phyloP scores from a whole-genome alignment of 495 filamentous ascomycete genomes.

The Penicillium cataractarum region DNA sequence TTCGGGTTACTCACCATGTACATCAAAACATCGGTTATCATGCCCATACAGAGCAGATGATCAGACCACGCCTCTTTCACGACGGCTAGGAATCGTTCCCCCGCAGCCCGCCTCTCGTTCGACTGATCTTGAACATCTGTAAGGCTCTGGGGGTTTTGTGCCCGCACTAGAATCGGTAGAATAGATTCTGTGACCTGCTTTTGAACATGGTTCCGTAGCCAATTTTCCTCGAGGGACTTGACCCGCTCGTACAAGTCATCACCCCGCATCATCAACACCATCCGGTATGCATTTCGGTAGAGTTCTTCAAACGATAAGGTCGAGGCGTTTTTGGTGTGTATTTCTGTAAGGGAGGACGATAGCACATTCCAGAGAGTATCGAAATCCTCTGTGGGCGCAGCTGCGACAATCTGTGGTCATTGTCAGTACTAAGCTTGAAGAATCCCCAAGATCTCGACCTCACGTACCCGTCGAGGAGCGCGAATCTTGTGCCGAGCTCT shows the following conservation, averaged over 20 bases:
- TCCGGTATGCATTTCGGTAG: constrained; percentile 93
- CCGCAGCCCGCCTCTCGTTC: constrained; percentile 73
- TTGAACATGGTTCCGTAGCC: constrained; percentile 72
- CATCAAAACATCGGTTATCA: constrained; percentile 97
- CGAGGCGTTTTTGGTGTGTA: constrained; percentile 91
- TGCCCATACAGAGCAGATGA: constrained; percentile 91
- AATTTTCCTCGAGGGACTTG: constrained; percentile 75
- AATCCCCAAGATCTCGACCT: not conserved
- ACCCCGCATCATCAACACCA: constrained; percentile 89
- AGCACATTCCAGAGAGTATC: constrained; percentile 80
- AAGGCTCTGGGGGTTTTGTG: constrained; percentile 40
- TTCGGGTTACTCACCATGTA: constrained; percentile 70
- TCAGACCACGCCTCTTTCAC: constrained; percentile 81
- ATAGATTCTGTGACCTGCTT: constrained; percentile 64
- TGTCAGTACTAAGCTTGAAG: constrained; percentile 21
- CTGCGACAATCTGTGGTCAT: constrained; percentile 53
- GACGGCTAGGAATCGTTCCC: constrained; percentile 79
- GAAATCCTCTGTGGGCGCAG: constrained; percentile 68
- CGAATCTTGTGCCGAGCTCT: constrained; percentile 71
- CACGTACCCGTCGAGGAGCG: constrained; percentile 67
- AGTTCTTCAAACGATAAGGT: constrained; percentile 91
- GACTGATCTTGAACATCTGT: constrained; percentile 58
- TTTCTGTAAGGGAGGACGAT: constrained; percentile 73
- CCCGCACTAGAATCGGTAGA: constrained; percentile 58
- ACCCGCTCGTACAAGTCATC: constrained; percentile 80